Conservation (phyloP, 352 stramenopile genomes). For the Phytopythium oedochilum region DNA sequence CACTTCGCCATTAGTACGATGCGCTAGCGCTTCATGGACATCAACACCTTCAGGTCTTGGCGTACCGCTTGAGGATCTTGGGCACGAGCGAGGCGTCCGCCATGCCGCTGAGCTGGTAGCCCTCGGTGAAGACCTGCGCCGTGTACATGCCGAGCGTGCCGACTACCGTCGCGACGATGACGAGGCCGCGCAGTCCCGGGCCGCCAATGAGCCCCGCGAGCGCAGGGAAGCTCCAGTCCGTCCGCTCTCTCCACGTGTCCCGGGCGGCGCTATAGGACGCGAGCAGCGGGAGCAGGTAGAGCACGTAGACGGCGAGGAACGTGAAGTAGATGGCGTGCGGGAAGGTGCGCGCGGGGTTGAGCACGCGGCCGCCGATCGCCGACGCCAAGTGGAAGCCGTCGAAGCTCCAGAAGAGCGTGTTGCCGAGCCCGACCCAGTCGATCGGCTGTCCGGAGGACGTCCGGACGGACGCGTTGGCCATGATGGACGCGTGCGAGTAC, state of each 20-base stretch:
- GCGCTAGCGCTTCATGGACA: no score
- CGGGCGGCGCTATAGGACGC: slow-evolving; percentile 45
- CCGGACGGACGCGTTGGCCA: neutral
- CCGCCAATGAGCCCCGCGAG: slow-evolving; percentile 70
- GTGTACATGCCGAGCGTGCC: slow-evolving; percentile 84
- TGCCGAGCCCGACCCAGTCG: slow-evolving; percentile 80
- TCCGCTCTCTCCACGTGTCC: slow-evolving; percentile 53
- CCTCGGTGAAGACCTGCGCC: slow-evolving; percentile 82
- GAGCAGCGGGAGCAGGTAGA: slow-evolving; percentile 83
- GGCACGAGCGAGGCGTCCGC: slow-evolving; percentile 73
- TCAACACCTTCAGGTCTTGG: no score
- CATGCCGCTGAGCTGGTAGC: slow-evolving; percentile 67
- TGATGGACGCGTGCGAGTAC: slow-evolving; percentile 12
- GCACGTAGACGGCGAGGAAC: slow-evolving; percentile 46
- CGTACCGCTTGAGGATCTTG: slow-evolving; percentile 35
- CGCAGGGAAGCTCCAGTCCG: slow-evolving; percentile 70
- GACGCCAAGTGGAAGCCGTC: slow-evolving; percentile 87
- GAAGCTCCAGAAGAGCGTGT: slow-evolving; percentile 94
- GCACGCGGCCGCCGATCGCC: slow-evolving; percentile 81
- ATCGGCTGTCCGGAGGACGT: slow-evolving; percentile 14
- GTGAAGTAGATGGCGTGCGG: slow-evolving; percentile 68
- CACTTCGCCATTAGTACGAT: no score
- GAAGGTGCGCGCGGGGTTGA: slow-evolving; percentile 39
- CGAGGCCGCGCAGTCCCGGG: slow-evolving; percentile 68
- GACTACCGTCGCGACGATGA: slow-evolving; percentile 66